Conservation (phyloP, 805 yeast genomes). For the Starmera dryadoides region DNA sequence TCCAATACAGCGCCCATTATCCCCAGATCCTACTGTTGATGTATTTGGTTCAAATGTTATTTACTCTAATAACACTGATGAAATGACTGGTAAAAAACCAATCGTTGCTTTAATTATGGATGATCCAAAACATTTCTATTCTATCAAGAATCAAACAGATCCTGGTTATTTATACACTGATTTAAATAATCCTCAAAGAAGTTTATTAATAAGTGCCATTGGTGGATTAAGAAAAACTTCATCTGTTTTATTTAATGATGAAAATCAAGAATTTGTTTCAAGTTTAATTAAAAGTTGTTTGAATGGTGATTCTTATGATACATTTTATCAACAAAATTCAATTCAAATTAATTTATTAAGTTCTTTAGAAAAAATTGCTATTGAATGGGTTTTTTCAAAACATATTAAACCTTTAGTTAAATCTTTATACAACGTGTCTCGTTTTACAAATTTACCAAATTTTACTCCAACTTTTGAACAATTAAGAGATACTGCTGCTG, state of each 20-base stretch:
- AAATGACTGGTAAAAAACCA: conserved; percentile 3
- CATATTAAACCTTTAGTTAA: conserved; percentile 17
- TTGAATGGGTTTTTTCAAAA: conserved; percentile 20
- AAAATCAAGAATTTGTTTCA: conserved; percentile 2
- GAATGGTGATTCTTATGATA: conserved; percentile 7
- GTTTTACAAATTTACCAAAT: conserved; percentile 11
- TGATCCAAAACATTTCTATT: conserved; percentile 25
- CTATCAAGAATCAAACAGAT: conserved; percentile 26
- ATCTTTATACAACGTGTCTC: conserved; percentile 8
- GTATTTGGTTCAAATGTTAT: conserved; percentile 14
- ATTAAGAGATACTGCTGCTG: background rate
- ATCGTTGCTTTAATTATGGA: conserved; percentile 19
- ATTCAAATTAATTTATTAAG: conserved; percentile 7
- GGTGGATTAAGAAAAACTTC: conserved; percentile 36
- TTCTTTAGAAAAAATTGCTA: conserved; percentile 18
- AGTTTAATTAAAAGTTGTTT: conserved; percentile 8
- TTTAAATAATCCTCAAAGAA: conserved; percentile 5
- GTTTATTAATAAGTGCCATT: conserved; percentile 30
- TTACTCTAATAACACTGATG: conserved; percentile 15
- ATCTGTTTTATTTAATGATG: conserved; percentile 15
- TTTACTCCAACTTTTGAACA: too few species aligned
- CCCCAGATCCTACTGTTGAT: conserved; percentile 1
- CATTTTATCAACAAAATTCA: conserved; percentile 5
- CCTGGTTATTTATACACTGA: conserved; percentile 27
- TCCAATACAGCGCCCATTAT: too few species aligned